Percentiles rank a stretch among this genome's conserved stretches.
Conservation (phyloP, 306 rosid genomes). For the Lathyrus aphaca region DNA sequence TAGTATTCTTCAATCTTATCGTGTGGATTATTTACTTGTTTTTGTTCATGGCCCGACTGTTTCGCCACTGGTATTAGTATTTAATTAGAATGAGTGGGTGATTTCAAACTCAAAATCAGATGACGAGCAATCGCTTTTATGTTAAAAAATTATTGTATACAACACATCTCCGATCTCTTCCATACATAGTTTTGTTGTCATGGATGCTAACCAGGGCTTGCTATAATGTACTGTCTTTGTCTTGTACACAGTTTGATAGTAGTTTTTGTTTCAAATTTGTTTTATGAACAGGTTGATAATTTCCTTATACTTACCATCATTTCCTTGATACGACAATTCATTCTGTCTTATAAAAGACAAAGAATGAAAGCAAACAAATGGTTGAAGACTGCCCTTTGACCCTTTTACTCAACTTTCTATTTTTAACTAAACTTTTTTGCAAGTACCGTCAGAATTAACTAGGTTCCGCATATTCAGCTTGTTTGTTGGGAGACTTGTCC, state of each 20-base stretch:
- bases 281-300: no score
- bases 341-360: not conserved
- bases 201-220: no score
- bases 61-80: not conserved
- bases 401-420: not conserved
- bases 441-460: not conserved
- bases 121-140: no score
- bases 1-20: not conserved
- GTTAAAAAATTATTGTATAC: no score
- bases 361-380: conserved; percentile 6
- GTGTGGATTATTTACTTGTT: not conserved
- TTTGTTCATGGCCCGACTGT: not conserved
- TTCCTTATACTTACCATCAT: no score
- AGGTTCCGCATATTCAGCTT: conserved; percentile 44
- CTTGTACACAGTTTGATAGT: no score
- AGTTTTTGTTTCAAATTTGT: no score
- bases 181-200: no score
- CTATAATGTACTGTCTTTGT: no score
- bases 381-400: not conserved
- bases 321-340: conserved; percentile 1
- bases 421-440: not conserved
- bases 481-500: conserved; percentile 30
- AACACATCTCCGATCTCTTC: no score
- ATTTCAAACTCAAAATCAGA: no score
- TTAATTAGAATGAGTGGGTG: no score